Conservation (phyloP, 345 rosid species). For the Noccaea bulbosa region DNA sequence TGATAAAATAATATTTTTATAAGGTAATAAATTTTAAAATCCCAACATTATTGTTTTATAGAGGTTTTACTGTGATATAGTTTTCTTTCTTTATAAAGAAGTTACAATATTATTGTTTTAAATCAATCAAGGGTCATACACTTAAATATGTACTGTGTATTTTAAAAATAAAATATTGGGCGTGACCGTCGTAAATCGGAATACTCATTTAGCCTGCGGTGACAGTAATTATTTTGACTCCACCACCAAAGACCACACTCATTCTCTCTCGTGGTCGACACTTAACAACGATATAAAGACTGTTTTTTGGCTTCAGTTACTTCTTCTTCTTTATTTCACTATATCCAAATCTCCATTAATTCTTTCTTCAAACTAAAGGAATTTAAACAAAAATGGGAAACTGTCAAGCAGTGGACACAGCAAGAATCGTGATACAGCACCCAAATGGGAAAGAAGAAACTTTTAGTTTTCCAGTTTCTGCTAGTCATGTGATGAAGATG, state of each 20-base stretch:
- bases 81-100: no score
- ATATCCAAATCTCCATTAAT: background rate
- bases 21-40: no score
- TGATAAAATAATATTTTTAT: no score
- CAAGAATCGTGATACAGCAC: slow-evolving; percentile 73
- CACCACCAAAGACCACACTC: slow-evolving; percentile 37
- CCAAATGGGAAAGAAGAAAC: slow-evolving; percentile 78
- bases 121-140: no score
- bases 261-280: slow-evolving; percentile 24
- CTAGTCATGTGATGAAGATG: slow-evolving; percentile 72
- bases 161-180: background rate
- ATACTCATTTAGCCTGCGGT: slow-evolving; percentile 42
- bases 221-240: slow-evolving; percentile 37
- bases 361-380: background rate
- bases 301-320: slow-evolving; percentile 32
- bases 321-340: background rate
- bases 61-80: no score
- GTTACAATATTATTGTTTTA: no score
- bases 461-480: slow-evolving; percentile 63
- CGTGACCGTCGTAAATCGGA: slow-evolving; percentile 24
- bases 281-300: slow-evolving; percentile 15
- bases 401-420: slow-evolving; percentile 88
- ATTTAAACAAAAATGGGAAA: slow-evolving; percentile 64
- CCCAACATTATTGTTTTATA: no score
- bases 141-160: background rate